Base-by-base conservation (phyloP, 179 eudicot species). In the Patellifolia procumbens region DNA sequence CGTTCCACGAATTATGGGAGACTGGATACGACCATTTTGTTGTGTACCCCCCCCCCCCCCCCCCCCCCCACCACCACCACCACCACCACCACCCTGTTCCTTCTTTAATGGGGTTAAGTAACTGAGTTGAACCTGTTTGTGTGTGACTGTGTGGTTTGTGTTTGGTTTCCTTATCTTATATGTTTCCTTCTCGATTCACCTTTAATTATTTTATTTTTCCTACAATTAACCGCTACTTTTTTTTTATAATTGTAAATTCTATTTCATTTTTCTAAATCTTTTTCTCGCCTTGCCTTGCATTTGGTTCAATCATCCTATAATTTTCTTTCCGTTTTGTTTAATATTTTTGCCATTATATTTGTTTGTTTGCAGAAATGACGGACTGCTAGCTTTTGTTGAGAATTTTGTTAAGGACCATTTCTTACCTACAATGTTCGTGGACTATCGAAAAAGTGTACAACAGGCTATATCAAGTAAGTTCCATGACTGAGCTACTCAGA, bases 391-490 rank as follows among this genome's bases (percentile, higher is more conserved):
- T 52, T 96, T 96, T 84, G 90, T 90, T 74, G 99, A 96, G 85
- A 96, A 93, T 83, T 96, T 96, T 81, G 97, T 93, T 84, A 96
- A 96, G 81, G 99, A 96, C 72, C 99, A 93, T 60, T 96, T 96
- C 75, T 81, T 96, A 76, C 99, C 99, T 58, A 89, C 99, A 67
- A 89, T 96, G 98, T 93, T 90, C 79, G 98, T 96, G 64, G 99
- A 95, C 86, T 95, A 95, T 85, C 89, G 99, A 76, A 95, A 95
- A 93, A 82, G 97, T 76, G 93, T 95, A 58, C 99, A 95, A 79
- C 99, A 95, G 86, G 98, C 99, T 72, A 95, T 95, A 90, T 93
- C 99, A 89, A 95, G 99, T 80, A 87, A 84, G 98, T 87, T 77
- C 77, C 34, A 49, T 74, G 29, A 29, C 79, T 65, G 5, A 32